phyloP scores from a whole-genome alignment of 1,139 yeast genomes.

The Neolecta irregularis region DNA sequence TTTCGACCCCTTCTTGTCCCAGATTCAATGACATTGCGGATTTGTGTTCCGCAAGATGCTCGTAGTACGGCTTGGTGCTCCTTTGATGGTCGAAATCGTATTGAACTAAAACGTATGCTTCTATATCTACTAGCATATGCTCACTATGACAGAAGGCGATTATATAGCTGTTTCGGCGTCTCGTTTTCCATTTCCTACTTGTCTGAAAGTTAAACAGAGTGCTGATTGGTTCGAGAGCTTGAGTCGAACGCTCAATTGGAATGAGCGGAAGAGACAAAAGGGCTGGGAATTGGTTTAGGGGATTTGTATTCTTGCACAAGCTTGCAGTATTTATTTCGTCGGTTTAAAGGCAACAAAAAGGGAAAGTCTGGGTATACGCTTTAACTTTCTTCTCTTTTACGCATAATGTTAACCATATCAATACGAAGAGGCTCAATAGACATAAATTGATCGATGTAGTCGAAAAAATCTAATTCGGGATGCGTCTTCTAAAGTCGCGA shows the following conservation, averaged over 20 bases:
- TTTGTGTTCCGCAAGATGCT: conserved; percentile 53
- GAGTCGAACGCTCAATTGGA: conserved; percentile 39
- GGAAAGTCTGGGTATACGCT: too few species aligned
- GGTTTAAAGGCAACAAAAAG: too few species aligned
- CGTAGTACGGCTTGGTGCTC: conserved; percentile 66
- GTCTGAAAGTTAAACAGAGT: conserved; percentile 31
- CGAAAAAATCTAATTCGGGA: too few species aligned
- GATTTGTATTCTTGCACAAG: too few species aligned
- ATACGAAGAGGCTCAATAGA: too few species aligned
- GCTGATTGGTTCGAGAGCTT: conserved; percentile 37
- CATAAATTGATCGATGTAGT: too few species aligned
- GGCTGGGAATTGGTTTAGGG: too few species aligned
- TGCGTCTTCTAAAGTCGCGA: too few species aligned
- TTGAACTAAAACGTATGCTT: conserved; percentile 34
- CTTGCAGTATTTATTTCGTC: too few species aligned
- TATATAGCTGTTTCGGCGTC: conserved; percentile 58
- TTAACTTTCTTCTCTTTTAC: too few species aligned
- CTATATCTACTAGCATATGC: background rate
- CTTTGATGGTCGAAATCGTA: conserved; percentile 62
- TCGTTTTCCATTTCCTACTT: conserved; percentile 60
- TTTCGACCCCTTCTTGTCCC: conserved; percentile 75
- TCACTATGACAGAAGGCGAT: conserved; percentile 33
- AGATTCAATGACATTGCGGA: conserved; percentile 45
- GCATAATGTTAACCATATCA: too few species aligned
- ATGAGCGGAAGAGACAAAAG: too few species aligned